Evolutionary conservation across 805 yeast genomes (phyloP), one percentile per base, ranked within the genome.

Genomic region (Ogataea dorogensis): DNA sequence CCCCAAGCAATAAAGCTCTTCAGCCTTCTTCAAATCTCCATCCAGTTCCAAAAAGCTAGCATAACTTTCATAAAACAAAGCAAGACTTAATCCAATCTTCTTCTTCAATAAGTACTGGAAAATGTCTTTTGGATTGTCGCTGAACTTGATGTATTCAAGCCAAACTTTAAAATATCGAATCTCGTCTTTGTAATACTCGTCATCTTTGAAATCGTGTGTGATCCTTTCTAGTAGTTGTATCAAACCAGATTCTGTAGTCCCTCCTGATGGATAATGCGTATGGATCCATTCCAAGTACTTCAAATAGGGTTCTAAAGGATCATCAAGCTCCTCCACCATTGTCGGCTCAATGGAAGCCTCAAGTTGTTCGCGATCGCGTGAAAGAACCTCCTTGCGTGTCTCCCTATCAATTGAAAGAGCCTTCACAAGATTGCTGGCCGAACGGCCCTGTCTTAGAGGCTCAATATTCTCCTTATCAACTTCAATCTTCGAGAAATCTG

Each of bases 121-220:
- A 2, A 85, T 67, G 36, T 82, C 89, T 26, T 76, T 64, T 0
- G 89, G 88, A 11, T 81, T 71, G 42, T 81, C 86, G 2, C 83
- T 72, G 51, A 72, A 79, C 16, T 70, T 73, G 7, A 84, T 76
- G 56, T 86, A 88, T 47, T 77, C 79, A 24, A 89, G 59, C 97
- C 98, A 91, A 2, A 88, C 70, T 43, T 70, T 73, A 32, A 91
- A 59, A 53, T 84, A 88, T 31, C 97, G 63, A 1, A 91, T 78
- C 55, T 91, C 97, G 55, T 89, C 82, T 41, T 78, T 80, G 56
- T 88, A 91, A 43, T 76, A 77, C 0, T 61, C 61, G 20, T 71
- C 73, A 47, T 82, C 85, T 49, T 79, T 68, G 53, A 86, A 85
- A 42, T 68, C 69, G 24, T 77, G 71, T 0, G 94, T 80, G 47